Evolutionary conservation across 2,329 filamentous ascomycete genomes (phyloP).

Genomic region (Aschersonia sp.): DNA sequence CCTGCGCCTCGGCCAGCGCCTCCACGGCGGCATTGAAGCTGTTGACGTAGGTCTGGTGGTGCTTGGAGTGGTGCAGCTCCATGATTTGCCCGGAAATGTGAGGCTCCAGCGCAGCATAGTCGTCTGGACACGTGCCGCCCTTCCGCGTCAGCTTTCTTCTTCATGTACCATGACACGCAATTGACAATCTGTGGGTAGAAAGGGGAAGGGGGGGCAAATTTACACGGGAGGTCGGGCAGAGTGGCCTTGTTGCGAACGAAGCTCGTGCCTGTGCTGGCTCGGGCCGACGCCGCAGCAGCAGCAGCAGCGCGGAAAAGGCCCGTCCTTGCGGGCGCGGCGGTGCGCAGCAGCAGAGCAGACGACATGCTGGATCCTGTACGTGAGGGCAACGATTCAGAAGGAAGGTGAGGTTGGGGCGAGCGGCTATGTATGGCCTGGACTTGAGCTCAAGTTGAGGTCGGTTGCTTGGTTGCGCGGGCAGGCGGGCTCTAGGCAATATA

Average conservation of each 20-base stretch:
- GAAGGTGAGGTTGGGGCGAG: not conserved
- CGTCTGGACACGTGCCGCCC: conserved; percentile 41
- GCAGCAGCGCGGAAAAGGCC: conserved; percentile 48
- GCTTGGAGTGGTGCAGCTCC: conserved; percentile 89
- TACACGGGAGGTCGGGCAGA: conserved; percentile 68
- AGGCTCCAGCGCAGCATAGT: conserved; percentile 88
- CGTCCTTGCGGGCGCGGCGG: conserved; percentile 47
- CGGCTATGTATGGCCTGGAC: not conserved
- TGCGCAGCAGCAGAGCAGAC: conserved; percentile 55
- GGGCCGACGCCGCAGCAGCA: not conserved
- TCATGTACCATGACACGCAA: not conserved
- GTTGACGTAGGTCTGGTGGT: conserved; percentile 89
- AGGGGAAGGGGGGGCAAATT: too few species aligned
- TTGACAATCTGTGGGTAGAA: not conserved
- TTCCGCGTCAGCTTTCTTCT: too few species aligned
- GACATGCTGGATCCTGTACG: conserved; percentile 44
- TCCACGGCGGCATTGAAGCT: conserved; percentile 70
- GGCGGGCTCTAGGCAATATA: too few species aligned
- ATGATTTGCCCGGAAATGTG: conserved; percentile 81
- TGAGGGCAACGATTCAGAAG: not conserved
- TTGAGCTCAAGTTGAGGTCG: not conserved
- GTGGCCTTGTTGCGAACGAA: conserved; percentile 83
- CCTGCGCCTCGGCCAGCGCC: conserved; percentile 50
- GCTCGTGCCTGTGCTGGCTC: conserved; percentile 53
- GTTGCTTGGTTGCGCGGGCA: too few species aligned